Conservation (phyloP, 352 stramenopile species). For the Thraustochytrium striatum region DNA sequence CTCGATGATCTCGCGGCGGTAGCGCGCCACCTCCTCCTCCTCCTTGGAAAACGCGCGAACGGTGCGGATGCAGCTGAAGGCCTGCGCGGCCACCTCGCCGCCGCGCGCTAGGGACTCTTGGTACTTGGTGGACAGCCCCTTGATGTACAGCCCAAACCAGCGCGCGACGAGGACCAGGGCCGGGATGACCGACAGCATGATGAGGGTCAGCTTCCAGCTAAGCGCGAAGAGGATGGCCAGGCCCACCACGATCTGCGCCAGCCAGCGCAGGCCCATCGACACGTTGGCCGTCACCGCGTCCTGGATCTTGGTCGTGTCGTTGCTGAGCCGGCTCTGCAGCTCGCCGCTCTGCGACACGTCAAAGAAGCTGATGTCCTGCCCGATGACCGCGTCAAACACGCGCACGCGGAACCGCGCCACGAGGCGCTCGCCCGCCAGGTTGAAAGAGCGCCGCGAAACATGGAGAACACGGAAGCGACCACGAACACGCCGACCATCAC, state of each 20-base stretch:
- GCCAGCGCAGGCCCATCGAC: constrained; percentile 30
- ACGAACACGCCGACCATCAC: constrained; percentile 39
- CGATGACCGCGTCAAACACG: constrained; percentile 56
- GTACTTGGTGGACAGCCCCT: constrained; percentile 49
- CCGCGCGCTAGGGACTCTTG: constrained; percentile 50
- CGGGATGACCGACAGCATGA: constrained; percentile 67
- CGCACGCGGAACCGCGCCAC: constrained; percentile 45
- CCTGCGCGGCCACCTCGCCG: constrained; percentile 52
- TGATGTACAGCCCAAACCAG: constrained; percentile 47
- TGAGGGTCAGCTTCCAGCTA: constrained; percentile 67
- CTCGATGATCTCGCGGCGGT: constrained; percentile 47
- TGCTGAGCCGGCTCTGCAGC: constrained; percentile 39
- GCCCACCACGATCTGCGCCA: constrained; percentile 39
- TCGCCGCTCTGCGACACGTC: constrained; percentile 61
- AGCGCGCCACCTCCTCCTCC: constrained; percentile 48
- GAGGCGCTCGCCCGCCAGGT: constrained; percentile 35
- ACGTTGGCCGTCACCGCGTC: constrained; percentile 52
- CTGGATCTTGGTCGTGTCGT: constrained; percentile 49
- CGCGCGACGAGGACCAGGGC: constrained; percentile 60
- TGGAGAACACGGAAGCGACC: constrained; percentile 21
- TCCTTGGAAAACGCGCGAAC: constrained; percentile 57
- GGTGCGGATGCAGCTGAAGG: constrained; percentile 57
- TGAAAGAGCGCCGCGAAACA: constrained; percentile 47
- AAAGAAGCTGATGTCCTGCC: constrained; percentile 66
- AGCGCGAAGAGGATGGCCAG: constrained; percentile 55